phyloP scores from a whole-genome alignment of 1,139 yeast species.

The Blastobotrys ciferrii region DNA sequence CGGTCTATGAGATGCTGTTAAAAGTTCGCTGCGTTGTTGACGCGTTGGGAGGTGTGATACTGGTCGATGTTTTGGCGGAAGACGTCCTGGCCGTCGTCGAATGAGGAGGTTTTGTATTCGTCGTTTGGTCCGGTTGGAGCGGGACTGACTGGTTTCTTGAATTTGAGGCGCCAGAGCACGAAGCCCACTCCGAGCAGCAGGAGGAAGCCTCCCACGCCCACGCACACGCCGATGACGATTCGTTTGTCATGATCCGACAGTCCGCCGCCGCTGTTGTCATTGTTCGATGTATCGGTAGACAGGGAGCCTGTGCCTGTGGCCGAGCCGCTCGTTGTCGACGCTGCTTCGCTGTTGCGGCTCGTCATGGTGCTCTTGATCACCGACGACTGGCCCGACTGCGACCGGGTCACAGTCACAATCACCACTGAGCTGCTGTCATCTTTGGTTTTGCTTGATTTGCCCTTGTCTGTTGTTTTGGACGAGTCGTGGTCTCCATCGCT shows the following conservation, averaged over 20 bases:
- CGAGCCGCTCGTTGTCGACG: slow-evolving; percentile 14
- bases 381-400: slow-evolving; percentile 9
- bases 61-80: slow-evolving; percentile 41
- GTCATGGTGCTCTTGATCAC: slow-evolving; percentile 12
- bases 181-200: slow-evolving; percentile 30
- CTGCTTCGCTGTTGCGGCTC: slow-evolving; percentile 12
- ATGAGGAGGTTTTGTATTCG: slow-evolving; percentile 18
- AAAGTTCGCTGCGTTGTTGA: slow-evolving; percentile 39
- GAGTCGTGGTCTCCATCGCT: background rate
- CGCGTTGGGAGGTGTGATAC: slow-evolving; percentile 33
- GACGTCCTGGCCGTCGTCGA: slow-evolving; percentile 35
- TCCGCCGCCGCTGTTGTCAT: slow-evolving; percentile 23
- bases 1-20: slow-evolving; percentile 16
- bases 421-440: slow-evolving; percentile 10
- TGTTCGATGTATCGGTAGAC: slow-evolving; percentile 19
- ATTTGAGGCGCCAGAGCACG: slow-evolving; percentile 30
- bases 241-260: slow-evolving; percentile 30
- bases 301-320: slow-evolving; percentile 21
- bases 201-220: slow-evolving; percentile 36
- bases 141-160: slow-evolving; percentile 20
- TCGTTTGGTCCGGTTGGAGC: slow-evolving; percentile 18
- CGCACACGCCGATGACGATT: slow-evolving; percentile 35
- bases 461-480: background rate
- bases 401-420: slow-evolving; percentile 12
- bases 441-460: background rate